Evolutionary conservation across 208 protist species (phyloP), one percentile per base, ranked within the genome.

Genomic region (Naegleria lovaniensis): DNA sequence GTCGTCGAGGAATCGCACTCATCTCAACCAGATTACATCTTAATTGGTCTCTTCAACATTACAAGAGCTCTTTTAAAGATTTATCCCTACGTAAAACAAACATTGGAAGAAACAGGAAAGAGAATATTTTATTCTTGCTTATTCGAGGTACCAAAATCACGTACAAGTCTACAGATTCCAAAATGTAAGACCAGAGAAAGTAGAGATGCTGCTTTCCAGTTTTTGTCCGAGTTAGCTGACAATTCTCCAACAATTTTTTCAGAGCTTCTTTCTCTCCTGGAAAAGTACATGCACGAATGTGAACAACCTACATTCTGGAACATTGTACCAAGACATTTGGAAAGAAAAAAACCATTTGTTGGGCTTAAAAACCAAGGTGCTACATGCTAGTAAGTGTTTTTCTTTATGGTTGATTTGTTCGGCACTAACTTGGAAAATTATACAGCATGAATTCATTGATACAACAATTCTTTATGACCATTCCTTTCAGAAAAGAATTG

Each of bases 381-480:
- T 7, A 90, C 87, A 25, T 90, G 87, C 43, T 90, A 90, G 43
- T 48, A 48, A 48, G 43, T 48, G 43, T 48, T 48, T 48, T 9
- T 7, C 1, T 9, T 48, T 48, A 48, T 48, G 7, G 7, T 48
- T 48, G 43, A 48, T 48, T n/a, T n/a, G n/a, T n/a, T n/a, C n/a
- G n/a, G n/a, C n/a, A n/a, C n/a, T n/a, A n/a, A n/a, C n/a, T n/a
- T n/a, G n/a, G n/a, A n/a, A n/a, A n/a, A n/a, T n/a, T n/a, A n/a
- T n/a, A n/a, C n/a, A 48, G 43, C 36, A 91, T 91, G 59, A 91
- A 92, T 41, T 86, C 85, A 87, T 40, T 94, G 41, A 7, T 92
- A 29, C 75, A 96, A 90, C 95, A 96, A 92, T 75, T 97, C 15
- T 96, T 93, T 84, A 93, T 96, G 92, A 92, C 95, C 38, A 93